phyloP scores from a whole-genome alignment of 2,329 filamentous ascomycete genomes.

The Chaetomium sp. region DNA sequence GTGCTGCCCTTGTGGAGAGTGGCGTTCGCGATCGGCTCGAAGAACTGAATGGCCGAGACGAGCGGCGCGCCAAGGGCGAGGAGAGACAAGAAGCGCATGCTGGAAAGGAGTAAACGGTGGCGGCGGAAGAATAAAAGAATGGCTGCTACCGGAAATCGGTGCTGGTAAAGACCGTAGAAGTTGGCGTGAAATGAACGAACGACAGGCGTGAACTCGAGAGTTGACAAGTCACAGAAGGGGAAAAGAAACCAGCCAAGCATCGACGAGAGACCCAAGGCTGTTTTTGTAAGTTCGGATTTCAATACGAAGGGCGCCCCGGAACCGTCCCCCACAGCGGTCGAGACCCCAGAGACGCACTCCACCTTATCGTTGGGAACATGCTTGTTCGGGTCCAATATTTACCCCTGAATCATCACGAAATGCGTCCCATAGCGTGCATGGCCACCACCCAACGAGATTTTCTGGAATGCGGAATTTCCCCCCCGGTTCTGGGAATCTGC shows the following conservation, averaged over 20 bases:
- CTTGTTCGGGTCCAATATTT: no score
- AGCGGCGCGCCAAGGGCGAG: conserved; percentile 28
- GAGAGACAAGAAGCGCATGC: conserved; percentile 26
- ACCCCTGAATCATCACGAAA: no score
- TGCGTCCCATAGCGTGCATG: no score
- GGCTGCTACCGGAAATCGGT: conserved; percentile 3
- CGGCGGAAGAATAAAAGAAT: conserved; percentile 9
- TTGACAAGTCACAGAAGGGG: not conserved
- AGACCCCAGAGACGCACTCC: no score
- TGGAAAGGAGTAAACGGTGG: conserved; percentile 3
- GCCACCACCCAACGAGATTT: no score
- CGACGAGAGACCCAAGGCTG: not conserved
- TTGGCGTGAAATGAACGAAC: not conserved
- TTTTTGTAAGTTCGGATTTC: not conserved
- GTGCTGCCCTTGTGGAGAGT: conserved; percentile 32
- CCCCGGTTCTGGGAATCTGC: no score
- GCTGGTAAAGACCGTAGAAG: not conserved
- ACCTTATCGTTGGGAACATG: no score
- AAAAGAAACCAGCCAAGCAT: not conserved
- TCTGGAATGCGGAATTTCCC: no score
- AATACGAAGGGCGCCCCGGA: not conserved
- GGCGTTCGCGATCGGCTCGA: conserved; percentile 30
- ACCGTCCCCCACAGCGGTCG: no score
- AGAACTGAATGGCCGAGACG: conserved; percentile 29
- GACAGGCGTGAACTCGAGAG: not conserved